These are phyloP conservation scores for Globisporangium nodosum DNA, from an alignment of 352 stramenopile genomes.

Conservation along the genomic window DNA sequence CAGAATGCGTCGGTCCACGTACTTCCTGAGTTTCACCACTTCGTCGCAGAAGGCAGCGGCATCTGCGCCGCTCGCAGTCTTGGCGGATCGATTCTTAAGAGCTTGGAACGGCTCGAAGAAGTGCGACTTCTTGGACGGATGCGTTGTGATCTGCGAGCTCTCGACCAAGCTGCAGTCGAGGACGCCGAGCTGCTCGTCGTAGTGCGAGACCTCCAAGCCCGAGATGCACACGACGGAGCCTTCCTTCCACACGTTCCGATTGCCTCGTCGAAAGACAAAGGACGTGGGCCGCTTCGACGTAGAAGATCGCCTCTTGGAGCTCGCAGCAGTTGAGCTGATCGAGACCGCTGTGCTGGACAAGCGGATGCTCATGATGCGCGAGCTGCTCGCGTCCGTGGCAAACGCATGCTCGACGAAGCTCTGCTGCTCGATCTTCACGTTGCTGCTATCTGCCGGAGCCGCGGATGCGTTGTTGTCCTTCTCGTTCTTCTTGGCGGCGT, in stretches of 20 bases:
- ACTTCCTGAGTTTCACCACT: conserved; percentile 30
- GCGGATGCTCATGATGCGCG: conserved; percentile 51
- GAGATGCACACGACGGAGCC: conserved; percentile 46
- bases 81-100: conserved; percentile 7
- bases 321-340: conserved; percentile 10
- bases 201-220: conserved; percentile 59
- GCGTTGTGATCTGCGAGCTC: conserved; percentile 46
- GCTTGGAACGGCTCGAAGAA: conserved; percentile 29
- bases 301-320: conserved; percentile 2
- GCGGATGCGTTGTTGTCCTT: conserved; percentile 1
- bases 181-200: conserved; percentile 44
- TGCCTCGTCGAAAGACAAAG: conserved; percentile 43
- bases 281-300: not conserved
- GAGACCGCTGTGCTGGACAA: conserved; percentile 21
- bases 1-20: conserved; percentile 41
- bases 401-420: conserved; percentile 48
- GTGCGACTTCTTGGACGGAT: conserved; percentile 53
- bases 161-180: conserved; percentile 55
- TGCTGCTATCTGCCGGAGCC: conserved; percentile 5
- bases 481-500: conserved; percentile 10
- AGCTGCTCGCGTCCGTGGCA: conserved; percentile 37
- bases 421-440: conserved; percentile 8
- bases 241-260: conserved; percentile 45
- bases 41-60: conserved; percentile 16
- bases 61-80: conserved; percentile 3